Evolutionary conservation across 1,139 yeast genomes (phyloP).

Genomic region (Pichia sp.): DNA sequence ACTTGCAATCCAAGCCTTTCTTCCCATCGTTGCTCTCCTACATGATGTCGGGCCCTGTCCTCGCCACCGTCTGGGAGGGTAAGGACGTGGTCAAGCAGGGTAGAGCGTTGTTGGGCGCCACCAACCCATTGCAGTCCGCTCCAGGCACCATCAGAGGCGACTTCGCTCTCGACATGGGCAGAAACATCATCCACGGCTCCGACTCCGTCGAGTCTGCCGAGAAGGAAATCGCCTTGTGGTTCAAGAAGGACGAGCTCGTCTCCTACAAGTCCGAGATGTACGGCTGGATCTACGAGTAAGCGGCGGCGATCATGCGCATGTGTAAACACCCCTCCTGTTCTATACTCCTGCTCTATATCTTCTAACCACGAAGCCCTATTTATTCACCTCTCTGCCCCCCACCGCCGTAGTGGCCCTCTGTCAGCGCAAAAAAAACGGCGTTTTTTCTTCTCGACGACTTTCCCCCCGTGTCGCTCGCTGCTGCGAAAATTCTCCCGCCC

Average conservation of each 20-base stretch:
- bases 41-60: constrained; percentile 98
- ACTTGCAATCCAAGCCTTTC: constrained; percentile 93
- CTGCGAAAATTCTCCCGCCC: neutral
- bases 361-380: neutral
- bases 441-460: neutral
- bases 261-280: constrained; percentile 82
- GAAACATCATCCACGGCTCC: constrained; percentile 99
- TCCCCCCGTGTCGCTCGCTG: neutral
- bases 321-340: neutral
- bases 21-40: constrained; percentile 92
- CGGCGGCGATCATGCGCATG: neutral
- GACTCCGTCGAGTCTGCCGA: constrained; percentile 98
- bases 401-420: too few relatives aligned
- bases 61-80: constrained; percentile 99
- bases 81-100: constrained; percentile 99
- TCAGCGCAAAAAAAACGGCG: neutral
- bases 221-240: constrained; percentile 96
- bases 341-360: neutral
- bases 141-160: constrained; percentile 99
- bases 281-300: constrained; percentile 92
- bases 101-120: constrained; percentile 96
- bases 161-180: constrained; percentile 92
- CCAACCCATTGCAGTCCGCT: constrained; percentile 95
- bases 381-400: neutral
- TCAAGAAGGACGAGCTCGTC: constrained; percentile 94